phyloP scores from a whole-genome alignment of 768 basidiomycete species.

The Basidioascus undulatus region DNA sequence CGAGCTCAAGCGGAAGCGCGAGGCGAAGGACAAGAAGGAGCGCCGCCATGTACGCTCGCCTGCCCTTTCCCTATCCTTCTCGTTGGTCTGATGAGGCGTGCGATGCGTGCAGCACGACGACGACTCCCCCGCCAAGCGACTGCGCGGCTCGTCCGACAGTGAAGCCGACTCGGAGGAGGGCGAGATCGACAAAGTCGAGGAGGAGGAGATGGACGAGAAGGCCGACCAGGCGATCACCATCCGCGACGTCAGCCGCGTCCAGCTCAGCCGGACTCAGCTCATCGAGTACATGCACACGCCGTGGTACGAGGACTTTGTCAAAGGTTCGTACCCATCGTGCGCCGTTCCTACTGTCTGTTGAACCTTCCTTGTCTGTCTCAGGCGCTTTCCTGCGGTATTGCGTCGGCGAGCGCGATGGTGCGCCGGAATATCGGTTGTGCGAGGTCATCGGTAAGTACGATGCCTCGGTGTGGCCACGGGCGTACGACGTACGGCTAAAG shows the following conservation, averaged over 20 bases:
- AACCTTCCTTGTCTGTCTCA: conserved; percentile 15
- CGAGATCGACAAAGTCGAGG: conserved; percentile 27
- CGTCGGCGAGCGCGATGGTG: conserved; percentile 35
- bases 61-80: neutral
- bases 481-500: too few species aligned
- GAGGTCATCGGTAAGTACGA: conserved; percentile 51
- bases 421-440: conserved; percentile 56
- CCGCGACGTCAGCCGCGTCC: too few species aligned
- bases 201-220: conserved; percentile 28
- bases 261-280: conserved; percentile 46
- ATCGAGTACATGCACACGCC: conserved; percentile 47
- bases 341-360: neutral
- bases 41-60: conserved; percentile 31
- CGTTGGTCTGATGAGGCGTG: neutral
- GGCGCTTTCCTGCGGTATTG: conserved; percentile 71
- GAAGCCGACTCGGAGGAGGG: conserved; percentile 59
- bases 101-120: conserved; percentile 17
- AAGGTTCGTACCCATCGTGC: conserved; percentile 26
- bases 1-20: conserved; percentile 63
- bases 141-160: conserved; percentile 53
- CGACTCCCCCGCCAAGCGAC: conserved; percentile 37
- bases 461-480: too few species aligned
- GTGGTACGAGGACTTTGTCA: conserved; percentile 66
- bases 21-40: conserved; percentile 66
- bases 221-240: conserved; percentile 37